phyloP scores from a whole-genome alignment of 208 protist species.

The Leishmania tropica region DNA sequence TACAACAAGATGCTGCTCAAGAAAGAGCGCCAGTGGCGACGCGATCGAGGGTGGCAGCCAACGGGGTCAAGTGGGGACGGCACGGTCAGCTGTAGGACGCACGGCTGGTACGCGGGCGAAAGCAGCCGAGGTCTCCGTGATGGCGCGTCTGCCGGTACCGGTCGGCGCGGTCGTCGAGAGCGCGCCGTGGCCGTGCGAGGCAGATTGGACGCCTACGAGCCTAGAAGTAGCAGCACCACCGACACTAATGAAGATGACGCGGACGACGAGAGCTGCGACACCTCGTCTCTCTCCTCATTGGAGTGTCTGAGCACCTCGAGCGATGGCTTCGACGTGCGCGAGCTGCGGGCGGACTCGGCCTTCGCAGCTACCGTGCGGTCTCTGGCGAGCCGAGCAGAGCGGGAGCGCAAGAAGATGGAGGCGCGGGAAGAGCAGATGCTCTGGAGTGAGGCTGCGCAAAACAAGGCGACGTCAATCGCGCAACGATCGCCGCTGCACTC shows the following conservation, averaged over 20 bases:
- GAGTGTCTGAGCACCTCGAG: slow-evolving; percentile 30
- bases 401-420: slow-evolving; percentile 35
- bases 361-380: slow-evolving; percentile 42
- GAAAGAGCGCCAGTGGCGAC: slow-evolving; percentile 39
- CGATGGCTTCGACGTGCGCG: slow-evolving; percentile 11
- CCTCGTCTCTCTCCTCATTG: slow-evolving; percentile 23
- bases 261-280: slow-evolving; percentile 1
- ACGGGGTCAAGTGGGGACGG: background rate
- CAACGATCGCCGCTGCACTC: background rate
- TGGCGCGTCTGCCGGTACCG: background rate
- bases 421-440: slow-evolving; percentile 27
- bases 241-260: slow-evolving; percentile 17
- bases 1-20: slow-evolving; percentile 74
- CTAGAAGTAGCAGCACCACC: background rate
- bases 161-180: background rate
- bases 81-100: background rate
- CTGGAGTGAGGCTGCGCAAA: slow-evolving; percentile 16
- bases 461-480: slow-evolving; percentile 1
- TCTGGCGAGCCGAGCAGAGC: slow-evolving; percentile 32
- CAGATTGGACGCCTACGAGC: background rate
- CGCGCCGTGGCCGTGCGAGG: background rate
- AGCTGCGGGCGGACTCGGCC: slow-evolving; percentile 5
- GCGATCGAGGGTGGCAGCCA: slow-evolving; percentile 19
- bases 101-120: background rate
- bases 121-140: background rate